Evolutionary conservation across 345 rosid genomes (phyloP), one percentile per base, ranked within the genome.

Genomic region (Geranium brycei): DNA sequence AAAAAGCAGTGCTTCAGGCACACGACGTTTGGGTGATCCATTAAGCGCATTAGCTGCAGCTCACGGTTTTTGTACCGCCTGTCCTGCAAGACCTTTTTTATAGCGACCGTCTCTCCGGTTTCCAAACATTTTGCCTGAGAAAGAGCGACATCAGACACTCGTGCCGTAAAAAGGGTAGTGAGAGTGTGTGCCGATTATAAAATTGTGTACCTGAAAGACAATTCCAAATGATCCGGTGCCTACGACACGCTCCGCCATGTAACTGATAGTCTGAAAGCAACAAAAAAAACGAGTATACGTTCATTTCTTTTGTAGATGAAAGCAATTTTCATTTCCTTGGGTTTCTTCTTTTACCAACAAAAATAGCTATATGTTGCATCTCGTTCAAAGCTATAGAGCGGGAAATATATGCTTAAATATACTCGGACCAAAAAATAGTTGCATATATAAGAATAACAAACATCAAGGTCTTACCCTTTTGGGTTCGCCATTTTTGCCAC

Each of bases 401-500:
- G 31, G 31, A 59, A 31, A 31, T 59, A 31, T 18, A 58, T 18
- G 60, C 0, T 58, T 58, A 58, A 19, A 58, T 58, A 18, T 58
- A 38, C 4, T 38, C 4, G 8, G 11, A 10, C 47, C 11, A 38
- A 38, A 10, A 47, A 47, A 47, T 47, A 13, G 53, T 47, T 8
- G 53, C 53, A 47, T 47, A 47, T 6, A 47, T 2, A 8, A 13
- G 53, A 32, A 31, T n/a, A 56, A 66, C 17, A 61, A 47, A 71
- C 19, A 55, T 40, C 10, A 8, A 51, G 41, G 35, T 38, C 62
- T 11, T 55, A 86, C 92, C 92, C 70, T 88, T 65, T 89, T 89
- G 58, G 91, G 87, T 80, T 89, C 90, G 51, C 92, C 92, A 68
- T 86, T 89, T 82, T 82, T 86, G 68, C 96, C 96, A 58, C 92